These are phyloP conservation scores for Fusarium pseudoanthophilum DNA, from an alignment of 2,329 filamentous ascomycete species.

Conservation along the genomic window DNA sequence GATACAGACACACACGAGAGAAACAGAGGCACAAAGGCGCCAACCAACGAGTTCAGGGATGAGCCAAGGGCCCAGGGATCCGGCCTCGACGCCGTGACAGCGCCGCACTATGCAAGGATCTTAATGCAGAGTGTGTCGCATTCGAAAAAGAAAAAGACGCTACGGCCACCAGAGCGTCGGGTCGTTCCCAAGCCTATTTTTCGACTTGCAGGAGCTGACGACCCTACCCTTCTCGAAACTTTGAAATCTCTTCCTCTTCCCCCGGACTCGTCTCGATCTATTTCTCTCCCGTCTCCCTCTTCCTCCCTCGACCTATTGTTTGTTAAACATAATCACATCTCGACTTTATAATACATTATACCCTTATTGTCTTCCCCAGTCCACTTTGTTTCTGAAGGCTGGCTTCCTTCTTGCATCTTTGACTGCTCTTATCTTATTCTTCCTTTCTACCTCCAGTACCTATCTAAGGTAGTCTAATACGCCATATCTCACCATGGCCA, in stretches of 20 bases:
- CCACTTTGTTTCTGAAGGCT: slow-evolving; percentile 40
- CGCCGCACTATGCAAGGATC: slow-evolving; percentile 39
- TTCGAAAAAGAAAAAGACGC: slow-evolving; percentile 41
- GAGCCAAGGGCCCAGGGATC: slow-evolving; percentile 34
- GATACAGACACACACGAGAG: slow-evolving; percentile 8
- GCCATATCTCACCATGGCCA: slow-evolving; percentile 22
- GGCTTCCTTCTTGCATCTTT: slow-evolving; percentile 39
- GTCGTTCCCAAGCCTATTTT: slow-evolving; percentile 36
- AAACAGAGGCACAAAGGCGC: slow-evolving; percentile 10
- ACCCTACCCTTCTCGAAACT: slow-evolving; percentile 34
- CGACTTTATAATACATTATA: slow-evolving; percentile 19
- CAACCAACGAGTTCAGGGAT: slow-evolving; percentile 25
- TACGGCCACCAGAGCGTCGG: slow-evolving; percentile 45
- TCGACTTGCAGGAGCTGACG: slow-evolving; percentile 35
- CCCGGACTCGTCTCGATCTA: slow-evolving; percentile 30
- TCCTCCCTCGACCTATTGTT: slow-evolving; percentile 20
- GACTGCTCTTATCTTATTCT: slow-evolving; percentile 18
- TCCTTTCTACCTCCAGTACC: slow-evolving; percentile 7
- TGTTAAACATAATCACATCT: slow-evolving; percentile 22
- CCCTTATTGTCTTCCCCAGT: slow-evolving; percentile 25
- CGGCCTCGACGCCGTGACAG: slow-evolving; percentile 34
- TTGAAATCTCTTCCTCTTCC: slow-evolving; percentile 38
- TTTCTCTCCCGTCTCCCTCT: slow-evolving; percentile 25
- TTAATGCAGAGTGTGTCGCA: slow-evolving; percentile 41
- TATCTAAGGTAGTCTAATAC: slow-evolving; percentile 19